Evolutionary conservation across 805 yeast genomes (phyloP), one percentile per base, ranked within the genome.

Genomic region (Metschnikowia koreensis): DNA sequence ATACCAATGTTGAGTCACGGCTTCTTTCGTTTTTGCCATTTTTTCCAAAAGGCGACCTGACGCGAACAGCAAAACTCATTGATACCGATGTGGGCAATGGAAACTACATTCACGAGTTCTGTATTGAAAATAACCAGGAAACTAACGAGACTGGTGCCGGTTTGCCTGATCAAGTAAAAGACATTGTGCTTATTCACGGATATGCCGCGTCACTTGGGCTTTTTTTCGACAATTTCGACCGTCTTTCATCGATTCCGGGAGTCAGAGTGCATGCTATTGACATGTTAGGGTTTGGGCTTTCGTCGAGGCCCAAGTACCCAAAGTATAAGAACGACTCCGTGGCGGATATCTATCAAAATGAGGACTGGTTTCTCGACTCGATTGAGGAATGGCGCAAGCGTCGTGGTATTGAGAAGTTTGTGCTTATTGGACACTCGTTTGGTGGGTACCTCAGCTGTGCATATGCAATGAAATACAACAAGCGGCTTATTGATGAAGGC

Each of bases 161-260:
- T 3, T 31, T 12, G 12, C 34, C 60, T 15, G 68, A 66, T 36
- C 44, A 51, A 1, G 66, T 61, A 27, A 69, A 67, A 50, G 88
- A 84, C 66, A 67, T 91, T 26, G 89, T 94, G 2, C 67, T 93
- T 55, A 70, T 94, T 5, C 99, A 93, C 67, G 99, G 99, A 0
- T 91, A 90, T 64, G 97, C 96, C 1, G 96, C 98, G 0, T 89
- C 96, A 1, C 79, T 91, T 12, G 93, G 96, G 27, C 83, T 90
- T 49, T 93, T 83, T 60, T 80, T 85, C 61, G 81, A 86, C 55
- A 93, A 89, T 63, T 81, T 89, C 57, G 80, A 79, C 43, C 60
- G 50, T 29, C 66, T 79, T 31, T 68, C 75, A 7, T 60, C 71
- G 6, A 69, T 85, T 9, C 81, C 82, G 1, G 84, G 87, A 4